Base-by-base conservation (phyloP, 163 green algal species). In the Prototheca wickerhamii region DNA sequence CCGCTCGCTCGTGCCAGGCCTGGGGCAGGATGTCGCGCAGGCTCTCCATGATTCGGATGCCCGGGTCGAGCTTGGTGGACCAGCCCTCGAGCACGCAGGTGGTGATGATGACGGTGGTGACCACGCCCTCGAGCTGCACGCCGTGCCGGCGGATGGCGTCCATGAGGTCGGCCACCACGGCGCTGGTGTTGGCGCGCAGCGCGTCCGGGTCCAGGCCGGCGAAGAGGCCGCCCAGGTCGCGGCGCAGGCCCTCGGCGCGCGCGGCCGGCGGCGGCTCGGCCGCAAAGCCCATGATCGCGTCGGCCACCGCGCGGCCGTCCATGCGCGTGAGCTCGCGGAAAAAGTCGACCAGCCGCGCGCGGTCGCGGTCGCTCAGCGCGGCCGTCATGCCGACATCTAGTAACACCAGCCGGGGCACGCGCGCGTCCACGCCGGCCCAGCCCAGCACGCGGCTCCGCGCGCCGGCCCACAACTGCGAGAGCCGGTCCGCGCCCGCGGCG, bases 11-110 rank as follows among this genome's bases (percentile, higher is more conserved):
- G 31, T 8, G 4, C 5, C 21, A 25, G 29, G 2, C 32, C n/a
- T 32, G 20, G 20, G 75, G 75, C 55, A 83, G 63, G 3, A 81
- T 58, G 4, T 78, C 72, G 32, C 66, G 65, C 17, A 84, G 58
- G 0, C 61, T 68, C 55, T 80, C 74, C 60, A 84, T 60, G 43
- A 84, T 78, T n/a, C 75, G 72, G 43, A 84, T 82, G 63, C 82
- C 88, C 1, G 90, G 90, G 70, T 98, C 81, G 23, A 98, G 84
- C 72, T 87, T 82, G 34, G 71, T 85, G 68, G 80, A 89, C 90
- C 95, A 97, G 40, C 92, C 92, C 69, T 97, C 91, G 42, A 98
- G 77, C 63, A 98, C 90, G 63, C 97, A 76, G 26, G 82, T 93
- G 8, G 91, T 96, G 30, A 97, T 89, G 44, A 97, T 82, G 34